A percentile compares a stretch with the other conserved stretches of the same genome.
These are phyloP conservation scores for Pseudogymnoascus sp. DNA, from an alignment of 2,329 filamentous ascomycete genomes.

Conservation along the genomic window DNA sequence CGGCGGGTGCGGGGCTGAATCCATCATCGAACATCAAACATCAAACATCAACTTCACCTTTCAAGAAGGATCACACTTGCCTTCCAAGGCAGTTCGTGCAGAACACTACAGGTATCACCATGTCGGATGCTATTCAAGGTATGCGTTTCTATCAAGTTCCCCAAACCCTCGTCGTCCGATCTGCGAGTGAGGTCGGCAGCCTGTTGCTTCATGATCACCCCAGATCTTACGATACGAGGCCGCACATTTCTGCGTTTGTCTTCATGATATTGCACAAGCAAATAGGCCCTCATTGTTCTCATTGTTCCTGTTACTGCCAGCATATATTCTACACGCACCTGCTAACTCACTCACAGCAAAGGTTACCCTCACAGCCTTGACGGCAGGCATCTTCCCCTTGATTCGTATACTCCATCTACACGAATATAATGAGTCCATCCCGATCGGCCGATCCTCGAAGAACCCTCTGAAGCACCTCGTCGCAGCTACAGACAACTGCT, in stretches of 20 bases:
- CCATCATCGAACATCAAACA: neutral
- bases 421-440: conserved; percentile 18
- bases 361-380: conserved; percentile 12
- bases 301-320: neutral
- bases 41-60: conserved; percentile 2
- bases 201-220: neutral
- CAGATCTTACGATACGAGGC: neutral
- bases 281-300: neutral
- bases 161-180: neutral
- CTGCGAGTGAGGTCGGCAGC: neutral
- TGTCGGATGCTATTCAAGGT: conserved; percentile 1
- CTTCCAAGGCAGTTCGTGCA: neutral
- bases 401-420: conserved; percentile 11
- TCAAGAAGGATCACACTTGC: neutral
- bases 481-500: conserved; percentile 50
- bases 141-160: neutral
- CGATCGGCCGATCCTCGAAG: conserved; percentile 43
- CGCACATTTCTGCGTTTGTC: neutral
- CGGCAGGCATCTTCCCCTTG: conserved; percentile 9
- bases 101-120: neutral
- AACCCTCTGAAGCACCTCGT: conserved; percentile 39
- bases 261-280: neutral
- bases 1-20: conserved; percentile 3
- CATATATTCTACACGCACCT: neutral
- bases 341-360: conserved; percentile 1